Base-by-base conservation (phyloP, 2,329 filamentous ascomycete genomes). In the Aspergillus pseudoterreus region DNA sequence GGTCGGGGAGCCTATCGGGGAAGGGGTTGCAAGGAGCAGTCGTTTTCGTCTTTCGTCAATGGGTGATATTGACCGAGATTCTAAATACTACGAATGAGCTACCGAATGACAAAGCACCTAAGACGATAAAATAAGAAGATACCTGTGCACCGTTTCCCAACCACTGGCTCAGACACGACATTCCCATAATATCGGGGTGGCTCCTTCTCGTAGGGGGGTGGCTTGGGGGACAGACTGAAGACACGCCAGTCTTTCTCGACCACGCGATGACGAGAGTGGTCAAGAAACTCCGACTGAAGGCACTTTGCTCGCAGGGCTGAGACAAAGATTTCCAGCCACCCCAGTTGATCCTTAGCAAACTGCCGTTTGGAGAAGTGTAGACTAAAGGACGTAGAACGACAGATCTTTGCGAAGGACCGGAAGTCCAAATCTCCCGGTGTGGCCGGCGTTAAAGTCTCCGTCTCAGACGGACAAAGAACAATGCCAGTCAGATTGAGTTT, bases 61-160 rank as follows among this genome's bases (percentile, higher is more conserved):
- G 22, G 54, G 43, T 48, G 54, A 41, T 21, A 53, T 22, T 50
- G 51, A 55, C 49, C 45, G 15, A 11, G 41, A 36, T 30, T 55
- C 57, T 59, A 56, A 22, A 50, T 48, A 55, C 45, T 52, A 54
- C 47, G 6, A 45, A 43, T 55, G 45, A 55, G 48, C 49, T 45
- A 55, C 43, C 49, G 50, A 53, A 57, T 9, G 19, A 27, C 15
- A 56, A 36, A 51, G 39, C n/a, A 53, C 32, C 36, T 46, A 48
- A 45, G 33, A 53, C 21, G 17, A 49, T 19, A 46, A 53, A 27
- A 27, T 52, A 27, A 47, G 17, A 50, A 53, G n/a, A 52, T 58
- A 60, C 57, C 57, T 59, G 50, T 57, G 49, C 39, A 35, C 45
- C 54, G 54, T 50, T 60, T 60, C 53, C 52, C 47, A 48, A 53